These are phyloP conservation scores for Cyclanthera cordifolia DNA, from an alignment of 306 rosid species.

Conservation along the genomic window DNA sequence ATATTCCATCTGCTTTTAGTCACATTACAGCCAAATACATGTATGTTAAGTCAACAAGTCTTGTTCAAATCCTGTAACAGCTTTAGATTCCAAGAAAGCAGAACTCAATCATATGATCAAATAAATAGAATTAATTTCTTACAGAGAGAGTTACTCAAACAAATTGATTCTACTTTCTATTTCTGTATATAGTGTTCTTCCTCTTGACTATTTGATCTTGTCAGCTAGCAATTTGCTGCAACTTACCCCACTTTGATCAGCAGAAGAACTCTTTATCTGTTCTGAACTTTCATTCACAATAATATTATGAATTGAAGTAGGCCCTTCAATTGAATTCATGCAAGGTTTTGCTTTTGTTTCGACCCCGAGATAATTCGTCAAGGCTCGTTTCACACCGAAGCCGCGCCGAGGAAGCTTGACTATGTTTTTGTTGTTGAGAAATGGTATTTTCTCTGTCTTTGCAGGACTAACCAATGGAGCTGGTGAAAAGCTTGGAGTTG, in stretches of 20 bases:
- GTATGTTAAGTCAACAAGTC: background rate
- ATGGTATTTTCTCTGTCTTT: constrained; percentile 73
- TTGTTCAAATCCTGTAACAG: background rate
- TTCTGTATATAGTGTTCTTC: background rate
- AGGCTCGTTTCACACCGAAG: constrained; percentile 67
- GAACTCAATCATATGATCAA: constrained; percentile 8
- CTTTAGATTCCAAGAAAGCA: constrained; percentile 10
- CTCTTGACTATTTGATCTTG: constrained; percentile 6
- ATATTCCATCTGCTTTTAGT: background rate
- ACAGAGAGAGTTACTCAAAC: background rate
- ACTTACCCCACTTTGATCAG: constrained; percentile 19
- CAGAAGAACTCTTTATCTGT: constrained; percentile 18
- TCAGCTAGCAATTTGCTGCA: constrained; percentile 11
- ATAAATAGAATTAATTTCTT: constrained; percentile 6
- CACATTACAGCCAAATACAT: constrained; percentile 9
- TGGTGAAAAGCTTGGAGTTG: constrained; percentile 49
- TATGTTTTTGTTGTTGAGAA: constrained; percentile 32
- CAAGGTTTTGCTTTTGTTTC: constrained; percentile 57
- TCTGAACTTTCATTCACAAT: constrained; percentile 18
- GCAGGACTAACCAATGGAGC: constrained; percentile 58
- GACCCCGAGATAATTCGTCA: constrained; percentile 86
- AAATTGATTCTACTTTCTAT: background rate
- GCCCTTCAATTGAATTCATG: constrained; percentile 39
- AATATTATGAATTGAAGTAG: constrained; percentile 18
- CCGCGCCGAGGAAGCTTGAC: constrained; percentile 56